These are phyloP conservation scores for Micromonas pusilla DNA, from an alignment of 139 green algal species.

Conservation along the genomic window DNA sequence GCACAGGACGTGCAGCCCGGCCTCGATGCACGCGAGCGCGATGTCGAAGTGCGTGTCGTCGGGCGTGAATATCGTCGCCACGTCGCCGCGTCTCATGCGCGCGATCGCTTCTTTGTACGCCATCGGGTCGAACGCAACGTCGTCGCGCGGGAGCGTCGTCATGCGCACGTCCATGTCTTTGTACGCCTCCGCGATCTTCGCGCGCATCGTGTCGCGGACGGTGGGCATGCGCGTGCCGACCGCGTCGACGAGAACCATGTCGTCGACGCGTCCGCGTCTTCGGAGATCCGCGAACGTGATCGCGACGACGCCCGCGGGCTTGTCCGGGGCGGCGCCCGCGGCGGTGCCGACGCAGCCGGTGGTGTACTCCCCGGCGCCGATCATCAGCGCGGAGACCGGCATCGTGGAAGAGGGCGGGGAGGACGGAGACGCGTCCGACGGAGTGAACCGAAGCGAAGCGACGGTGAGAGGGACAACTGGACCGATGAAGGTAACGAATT, in stretches of 20 bases:
- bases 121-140: slow-evolving; percentile 43
- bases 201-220: slow-evolving; percentile 38
- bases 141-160: slow-evolving; percentile 44
- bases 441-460: too few species aligned
- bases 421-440: too few species aligned
- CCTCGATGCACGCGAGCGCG: slow-evolving; percentile 29
- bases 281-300: slow-evolving; percentile 47
- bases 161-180: slow-evolving; percentile 42
- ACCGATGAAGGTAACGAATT: too few species aligned
- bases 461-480: too few species aligned
- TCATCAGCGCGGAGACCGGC: slow-evolving; percentile 27
- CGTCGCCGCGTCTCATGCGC: slow-evolving; percentile 35
- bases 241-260: slow-evolving; percentile 44
- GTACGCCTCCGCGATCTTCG: slow-evolving; percentile 44
- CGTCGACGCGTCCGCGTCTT: slow-evolving; percentile 38
- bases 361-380: slow-evolving; percentile 50
- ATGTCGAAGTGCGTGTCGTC: slow-evolving; percentile 50
- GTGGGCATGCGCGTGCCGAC: slow-evolving; percentile 42
- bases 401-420: too few species aligned
- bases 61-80: slow-evolving; percentile 51
- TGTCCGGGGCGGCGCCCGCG: slow-evolving; percentile 48
- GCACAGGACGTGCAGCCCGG: slow-evolving; percentile 54
- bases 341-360: slow-evolving; percentile 34
- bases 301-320: slow-evolving; percentile 51
- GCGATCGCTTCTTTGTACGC: slow-evolving; percentile 33